Conservation (phyloP, 2,329 filamentous ascomycete genomes). For the Fusarium sp. region DNA sequence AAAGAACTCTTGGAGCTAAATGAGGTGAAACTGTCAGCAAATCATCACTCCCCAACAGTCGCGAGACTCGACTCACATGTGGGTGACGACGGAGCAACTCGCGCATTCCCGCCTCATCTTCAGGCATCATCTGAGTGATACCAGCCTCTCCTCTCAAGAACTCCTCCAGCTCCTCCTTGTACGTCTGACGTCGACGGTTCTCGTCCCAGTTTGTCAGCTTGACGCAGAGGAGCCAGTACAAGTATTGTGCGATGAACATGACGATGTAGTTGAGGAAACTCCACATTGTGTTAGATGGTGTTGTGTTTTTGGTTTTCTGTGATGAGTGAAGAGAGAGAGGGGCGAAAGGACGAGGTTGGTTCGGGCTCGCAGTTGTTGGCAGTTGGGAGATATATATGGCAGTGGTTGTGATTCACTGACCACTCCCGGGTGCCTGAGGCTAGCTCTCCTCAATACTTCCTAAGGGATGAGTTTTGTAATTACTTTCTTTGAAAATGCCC, state of each 20-base stretch:
- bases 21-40: neutral
- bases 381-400: neutral
- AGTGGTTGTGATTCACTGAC: neutral
- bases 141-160: neutral
- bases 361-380: neutral
- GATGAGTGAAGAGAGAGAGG: neutral
- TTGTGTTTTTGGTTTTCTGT: neutral
- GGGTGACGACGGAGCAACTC: neutral
- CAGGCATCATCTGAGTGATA: neutral
- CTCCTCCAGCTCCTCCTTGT: neutral
- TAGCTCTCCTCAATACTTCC: neutral
- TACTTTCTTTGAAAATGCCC: neutral
- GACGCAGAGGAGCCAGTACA: neutral
- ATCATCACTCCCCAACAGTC: too few species aligned
- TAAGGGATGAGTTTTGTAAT: neutral
- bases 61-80: neutral
- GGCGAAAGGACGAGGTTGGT: neutral
- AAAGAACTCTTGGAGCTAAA: neutral
- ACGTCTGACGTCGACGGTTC: neutral
- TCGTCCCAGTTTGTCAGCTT: neutral
- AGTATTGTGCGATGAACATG: too few species aligned
- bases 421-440: neutral
- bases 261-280: neutral
- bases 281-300: neutral
- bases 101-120: neutral